These are phyloP conservation scores for Asclepias syriaca DNA, from an alignment of 257 asterid species.

Conservation along the genomic window DNA sequence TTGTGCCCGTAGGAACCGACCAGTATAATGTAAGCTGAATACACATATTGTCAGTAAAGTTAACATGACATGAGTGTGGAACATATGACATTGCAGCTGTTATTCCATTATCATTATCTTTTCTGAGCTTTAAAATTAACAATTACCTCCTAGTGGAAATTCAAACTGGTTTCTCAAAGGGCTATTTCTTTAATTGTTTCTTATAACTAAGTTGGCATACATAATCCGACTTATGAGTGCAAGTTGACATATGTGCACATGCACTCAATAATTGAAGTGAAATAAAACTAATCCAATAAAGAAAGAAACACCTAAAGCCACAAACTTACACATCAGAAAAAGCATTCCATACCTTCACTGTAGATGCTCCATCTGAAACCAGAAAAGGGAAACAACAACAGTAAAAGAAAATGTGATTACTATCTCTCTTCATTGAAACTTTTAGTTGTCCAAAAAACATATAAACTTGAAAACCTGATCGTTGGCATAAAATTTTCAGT, in stretches of 20 bases:
- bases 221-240: too few species aligned
- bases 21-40: not conserved
- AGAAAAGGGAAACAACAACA: slow-evolving; percentile 8
- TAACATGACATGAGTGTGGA: not conserved
- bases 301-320: not conserved
- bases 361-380: slow-evolving; percentile 49
- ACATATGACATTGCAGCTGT: not conserved
- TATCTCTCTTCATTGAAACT: not conserved
- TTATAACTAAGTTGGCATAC: not conserved
- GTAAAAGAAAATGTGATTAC: slow-evolving; percentile 2
- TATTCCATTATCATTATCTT: not conserved
- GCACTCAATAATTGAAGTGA: not conserved
- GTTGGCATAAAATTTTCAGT: slow-evolving; percentile 52
- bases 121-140: not conserved
- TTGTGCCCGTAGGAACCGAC: not conserved
- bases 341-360: slow-evolving; percentile 77
- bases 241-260: not conserved
- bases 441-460: not conserved
- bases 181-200: not conserved
- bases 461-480: slow-evolving; percentile 52
- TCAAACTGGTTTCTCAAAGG: not conserved
- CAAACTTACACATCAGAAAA: slow-evolving; percentile 47
- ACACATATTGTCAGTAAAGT: not conserved
- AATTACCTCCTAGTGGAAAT: not conserved
- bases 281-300: not conserved